Evolutionary conservation across 495 filamentous ascomycete species (phyloP).

Genomic region (Talaromyces stipitatus): DNA sequence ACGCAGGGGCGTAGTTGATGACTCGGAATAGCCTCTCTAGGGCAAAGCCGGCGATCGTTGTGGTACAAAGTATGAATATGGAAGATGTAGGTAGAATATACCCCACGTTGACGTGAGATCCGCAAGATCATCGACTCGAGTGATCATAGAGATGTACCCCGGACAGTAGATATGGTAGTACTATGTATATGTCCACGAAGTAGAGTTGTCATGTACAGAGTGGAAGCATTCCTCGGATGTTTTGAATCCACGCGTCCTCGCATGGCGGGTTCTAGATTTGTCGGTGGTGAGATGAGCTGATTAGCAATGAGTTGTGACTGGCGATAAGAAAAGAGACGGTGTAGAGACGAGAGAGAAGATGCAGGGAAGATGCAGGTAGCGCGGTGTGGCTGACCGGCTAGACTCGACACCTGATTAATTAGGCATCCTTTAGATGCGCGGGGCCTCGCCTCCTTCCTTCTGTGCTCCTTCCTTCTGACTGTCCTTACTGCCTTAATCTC

Average conservation of each 20-base stretch:
- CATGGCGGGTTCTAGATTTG: neutral
- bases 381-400: neutral
- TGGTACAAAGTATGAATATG: neutral
- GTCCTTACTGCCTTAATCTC: neutral
- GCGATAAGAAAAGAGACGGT: neutral
- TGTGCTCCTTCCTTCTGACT: neutral
- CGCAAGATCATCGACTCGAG: neutral
- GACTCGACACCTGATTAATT: neutral
- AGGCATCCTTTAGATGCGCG: neutral
- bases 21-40: neutral
- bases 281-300: no score
- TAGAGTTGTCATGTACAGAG: neutral
- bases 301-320: neutral
- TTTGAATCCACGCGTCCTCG: neutral
- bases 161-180: no score
- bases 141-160: no score
- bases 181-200: no score
- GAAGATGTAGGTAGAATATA: neutral
- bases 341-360: neutral
- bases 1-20: neutral
- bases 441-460: neutral
- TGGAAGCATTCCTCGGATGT: constrained; percentile 1
- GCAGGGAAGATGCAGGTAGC: no score
- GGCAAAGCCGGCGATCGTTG: neutral
- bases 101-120: neutral